Conservation (phyloP, 441 rosid species). For the Populus hybrid region DNA sequence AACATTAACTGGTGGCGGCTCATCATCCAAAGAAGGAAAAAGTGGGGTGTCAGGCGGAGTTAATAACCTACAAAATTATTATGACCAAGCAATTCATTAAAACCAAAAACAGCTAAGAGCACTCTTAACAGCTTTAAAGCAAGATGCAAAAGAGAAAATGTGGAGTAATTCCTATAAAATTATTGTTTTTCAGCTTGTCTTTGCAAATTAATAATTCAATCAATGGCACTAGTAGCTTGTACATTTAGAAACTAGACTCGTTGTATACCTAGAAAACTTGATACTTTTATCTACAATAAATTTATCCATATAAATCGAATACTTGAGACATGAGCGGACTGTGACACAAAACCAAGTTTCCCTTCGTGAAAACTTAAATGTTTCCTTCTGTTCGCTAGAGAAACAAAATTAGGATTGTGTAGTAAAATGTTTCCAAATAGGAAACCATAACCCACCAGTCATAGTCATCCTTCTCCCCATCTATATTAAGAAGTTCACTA, state of each 20-base stretch:
- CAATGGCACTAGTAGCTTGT: neutral
- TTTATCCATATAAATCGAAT: neutral
- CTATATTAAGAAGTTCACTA: constrained; percentile 80
- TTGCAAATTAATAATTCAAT: neutral
- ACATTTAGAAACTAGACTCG: too few relatives aligned
- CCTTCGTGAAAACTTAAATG: neutral
- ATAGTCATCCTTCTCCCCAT: constrained; percentile 93
- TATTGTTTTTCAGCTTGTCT: constrained; percentile 2
- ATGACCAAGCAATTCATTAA: constrained; percentile 34
- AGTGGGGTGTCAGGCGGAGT: constrained; percentile 99
- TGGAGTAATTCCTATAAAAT: neutral
- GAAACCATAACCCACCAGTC: constrained; percentile 67
- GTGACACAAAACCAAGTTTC: neutral
- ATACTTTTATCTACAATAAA: neutral
- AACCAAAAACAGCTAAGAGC: constrained; percentile 15
- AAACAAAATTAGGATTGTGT: neutral
- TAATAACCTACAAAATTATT: constrained; percentile 68
- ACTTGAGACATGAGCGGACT: neutral
- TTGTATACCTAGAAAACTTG: neutral
- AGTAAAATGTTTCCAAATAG: neutral
- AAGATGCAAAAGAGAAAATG: constrained; percentile 5
- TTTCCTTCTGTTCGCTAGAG: neutral
- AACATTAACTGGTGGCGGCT: constrained; percentile 54
- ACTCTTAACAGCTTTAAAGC: constrained; percentile 16
- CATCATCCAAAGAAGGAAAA: constrained; percentile 90